These are phyloP conservation scores for Chloridella minuta DNA, from an alignment of 352 stramenopile genomes.

Conservation along the genomic window DNA sequence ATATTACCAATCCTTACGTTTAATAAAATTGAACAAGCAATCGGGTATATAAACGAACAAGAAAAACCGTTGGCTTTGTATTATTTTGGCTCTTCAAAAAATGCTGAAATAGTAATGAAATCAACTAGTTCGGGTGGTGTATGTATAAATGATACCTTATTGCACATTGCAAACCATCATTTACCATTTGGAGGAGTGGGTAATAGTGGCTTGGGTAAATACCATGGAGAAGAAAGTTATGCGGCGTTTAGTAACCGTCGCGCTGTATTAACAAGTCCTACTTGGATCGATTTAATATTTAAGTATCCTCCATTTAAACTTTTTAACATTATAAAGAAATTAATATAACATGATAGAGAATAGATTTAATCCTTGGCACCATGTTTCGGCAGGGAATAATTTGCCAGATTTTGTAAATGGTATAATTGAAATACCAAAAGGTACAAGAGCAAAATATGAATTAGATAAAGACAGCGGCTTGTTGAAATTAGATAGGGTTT, in stretches of 20 bases:
- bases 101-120: slow-evolving; percentile 26
- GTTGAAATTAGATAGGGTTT: not conserved
- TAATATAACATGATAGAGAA: too few species aligned
- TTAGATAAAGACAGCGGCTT: not conserved
- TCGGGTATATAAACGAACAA: slow-evolving; percentile 25
- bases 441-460: not conserved
- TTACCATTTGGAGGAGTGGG: slow-evolving; percentile 42
- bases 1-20: slow-evolving; percentile 48
- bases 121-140: slow-evolving; percentile 23
- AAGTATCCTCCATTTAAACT: too few species aligned
- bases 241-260: too few species aligned
- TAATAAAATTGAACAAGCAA: slow-evolving; percentile 25
- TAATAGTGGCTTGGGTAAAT: slow-evolving; percentile 36
- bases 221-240: too few species aligned
- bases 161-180: slow-evolving; percentile 22
- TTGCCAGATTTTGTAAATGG: not conserved
- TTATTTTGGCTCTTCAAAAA: slow-evolving; percentile 29
- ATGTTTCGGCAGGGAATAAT: not conserved
- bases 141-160: slow-evolving; percentile 21
- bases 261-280: too few species aligned
- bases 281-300: too few species aligned
- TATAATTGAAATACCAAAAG: not conserved
- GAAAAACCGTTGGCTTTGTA: slow-evolving; percentile 48
- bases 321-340: too few species aligned
- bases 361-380: not conserved